Evolutionary conservation across 2,329 filamentous ascomycete genomes (phyloP).

Genomic region (Hysterium pulicare): DNA sequence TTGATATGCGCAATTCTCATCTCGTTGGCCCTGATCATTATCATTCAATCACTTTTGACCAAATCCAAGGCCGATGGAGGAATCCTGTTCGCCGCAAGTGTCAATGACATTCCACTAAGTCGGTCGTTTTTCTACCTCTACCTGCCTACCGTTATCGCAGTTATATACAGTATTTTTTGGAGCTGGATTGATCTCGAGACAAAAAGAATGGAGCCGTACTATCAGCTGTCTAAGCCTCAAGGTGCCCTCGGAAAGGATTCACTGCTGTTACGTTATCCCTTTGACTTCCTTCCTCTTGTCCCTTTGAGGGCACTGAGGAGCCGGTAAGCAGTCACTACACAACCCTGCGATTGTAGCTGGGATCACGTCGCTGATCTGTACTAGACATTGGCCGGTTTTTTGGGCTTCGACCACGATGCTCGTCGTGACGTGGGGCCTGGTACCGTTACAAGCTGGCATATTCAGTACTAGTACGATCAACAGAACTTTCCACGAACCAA

Average conservation of each 20-base stretch:
- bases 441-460: constrained; percentile 55
- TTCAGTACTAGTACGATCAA: constrained; percentile 38
- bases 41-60: constrained; percentile 46
- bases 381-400: constrained; percentile 54
- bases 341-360: neutral
- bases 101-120: constrained; percentile 36
- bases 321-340: constrained; percentile 14
- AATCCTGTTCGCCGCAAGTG: constrained; percentile 35
- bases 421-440: constrained; percentile 54
- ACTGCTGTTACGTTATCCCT: constrained; percentile 54
- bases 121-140: constrained; percentile 48
- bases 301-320: constrained; percentile 40
- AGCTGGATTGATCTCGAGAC: constrained; percentile 59
- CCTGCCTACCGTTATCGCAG: constrained; percentile 51
- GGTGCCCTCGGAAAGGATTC: constrained; percentile 48
- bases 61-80: constrained; percentile 44
- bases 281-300: constrained; percentile 45
- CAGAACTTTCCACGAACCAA: constrained; percentile 2
- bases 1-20: neutral
- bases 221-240: constrained; percentile 49
- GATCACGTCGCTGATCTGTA: constrained; percentile 6
- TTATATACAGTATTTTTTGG: constrained; percentile 57
- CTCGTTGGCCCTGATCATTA: constrained; percentile 32
- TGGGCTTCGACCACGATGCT: constrained; percentile 48
- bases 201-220: constrained; percentile 59